phyloP scores from a whole-genome alignment of 73 alveolate genomes.

The Effrenium voratum region DNA sequence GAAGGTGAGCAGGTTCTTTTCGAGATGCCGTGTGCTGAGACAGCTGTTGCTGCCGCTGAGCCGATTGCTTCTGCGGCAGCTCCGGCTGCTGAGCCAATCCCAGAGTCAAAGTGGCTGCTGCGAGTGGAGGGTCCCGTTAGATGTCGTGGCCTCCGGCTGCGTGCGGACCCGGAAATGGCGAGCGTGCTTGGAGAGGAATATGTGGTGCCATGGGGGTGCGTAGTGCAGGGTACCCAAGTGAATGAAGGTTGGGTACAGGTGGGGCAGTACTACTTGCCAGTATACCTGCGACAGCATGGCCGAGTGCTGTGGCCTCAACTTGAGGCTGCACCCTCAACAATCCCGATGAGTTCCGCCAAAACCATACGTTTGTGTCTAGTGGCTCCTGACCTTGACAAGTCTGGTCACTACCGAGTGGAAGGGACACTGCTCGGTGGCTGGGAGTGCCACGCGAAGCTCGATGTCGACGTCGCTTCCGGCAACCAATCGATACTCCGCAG shows the following conservation, averaged over 20 bases:
- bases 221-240: background rate
- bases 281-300: background rate
- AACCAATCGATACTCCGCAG: too few relatives aligned
- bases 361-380: background rate
- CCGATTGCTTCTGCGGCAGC: background rate
- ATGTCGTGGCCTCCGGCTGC: background rate
- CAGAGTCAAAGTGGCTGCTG: background rate
- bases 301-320: background rate
- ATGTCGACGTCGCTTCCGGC: background rate
- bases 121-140: background rate
- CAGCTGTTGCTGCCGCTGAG: background rate
- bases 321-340: background rate
- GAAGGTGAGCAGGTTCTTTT: conserved; percentile 2
- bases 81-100: background rate
- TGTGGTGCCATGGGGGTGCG: background rate
- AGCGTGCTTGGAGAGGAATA: too few relatives aligned
- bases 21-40: background rate
- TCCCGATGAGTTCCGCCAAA: background rate
- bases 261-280: conserved; percentile 3
- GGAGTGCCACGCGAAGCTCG: background rate
- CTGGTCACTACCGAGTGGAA: background rate
- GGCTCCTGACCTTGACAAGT: background rate
- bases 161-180: background rate
- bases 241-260: background rate
- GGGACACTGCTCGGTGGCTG: background rate